Base-by-base conservation (phyloP, 2,329 filamentous ascomycete species). In the Aureobasidium sp. region DNA sequence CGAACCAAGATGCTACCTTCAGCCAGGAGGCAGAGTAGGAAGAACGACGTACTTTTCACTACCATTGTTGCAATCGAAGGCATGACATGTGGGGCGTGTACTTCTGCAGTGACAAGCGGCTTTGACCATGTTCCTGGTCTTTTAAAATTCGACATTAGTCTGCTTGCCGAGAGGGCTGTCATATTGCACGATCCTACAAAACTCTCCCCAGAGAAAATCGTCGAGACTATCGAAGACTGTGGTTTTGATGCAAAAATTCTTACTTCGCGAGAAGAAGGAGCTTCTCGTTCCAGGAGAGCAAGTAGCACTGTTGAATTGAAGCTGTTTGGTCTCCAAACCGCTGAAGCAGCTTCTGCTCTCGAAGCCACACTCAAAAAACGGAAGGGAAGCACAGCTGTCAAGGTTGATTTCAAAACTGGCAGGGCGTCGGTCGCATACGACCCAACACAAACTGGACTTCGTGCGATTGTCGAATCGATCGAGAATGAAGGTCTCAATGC, bases 81-180 rank as follows among this genome's bases (percentile, higher is more conserved):
- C 56, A 99, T 99, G 94, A 99, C 94, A 1, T 97, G 94, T 72
- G 93, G 93, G 25, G 91, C 94, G 45, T 99, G 94, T 75, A 97
- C 94, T 0, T 93, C 93, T 1, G 91, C 93, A 6, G 86, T 97
- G 1, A 90, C 97, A 70, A 82, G 84, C 56, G 91, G 89, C 3
- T 94, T 99, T 75, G 84, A 85, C 67, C 84, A 83, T 65, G 76
- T 93, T 1, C 85, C 89, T 11, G 94, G 94, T 25, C 75, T 97
- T 17, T 72, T 91, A 62, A 90, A 91, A 67, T 96, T 97, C 79
- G 96, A 96, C 71, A 95, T 99, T 73, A 96, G 91, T 75, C 79
- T 99, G 67, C 82, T 97, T 36, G 95, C 94, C 4, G 94, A 97
- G 74, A 86, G 93, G 64, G 93, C 92, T 4, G 88, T 97, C 42